phyloP scores from a whole-genome alignment of 2,329 filamentous ascomycete species.

The Didymella arachidicola region DNA sequence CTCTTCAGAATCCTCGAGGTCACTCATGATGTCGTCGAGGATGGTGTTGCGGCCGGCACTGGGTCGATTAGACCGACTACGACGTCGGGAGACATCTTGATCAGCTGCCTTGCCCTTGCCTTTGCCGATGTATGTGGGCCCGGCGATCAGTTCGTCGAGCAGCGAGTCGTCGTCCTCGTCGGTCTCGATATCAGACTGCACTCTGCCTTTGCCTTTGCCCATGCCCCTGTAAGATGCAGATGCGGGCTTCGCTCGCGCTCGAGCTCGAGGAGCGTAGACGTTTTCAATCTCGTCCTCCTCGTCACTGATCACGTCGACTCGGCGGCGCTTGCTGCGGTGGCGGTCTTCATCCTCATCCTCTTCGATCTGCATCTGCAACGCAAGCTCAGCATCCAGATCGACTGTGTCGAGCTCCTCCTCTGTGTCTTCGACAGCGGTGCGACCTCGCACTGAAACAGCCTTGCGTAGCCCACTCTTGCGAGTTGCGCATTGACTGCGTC shows the following conservation, averaged over 20 bases:
- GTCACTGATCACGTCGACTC: slow-evolving; percentile 30
- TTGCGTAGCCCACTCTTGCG: slow-evolving; percentile 34
- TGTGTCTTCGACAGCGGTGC: slow-evolving; percentile 32
- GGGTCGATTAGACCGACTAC: slow-evolving; percentile 31
- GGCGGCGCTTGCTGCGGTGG: slow-evolving; percentile 49
- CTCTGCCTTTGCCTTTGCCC: slow-evolving; percentile 38
- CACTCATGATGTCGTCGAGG: slow-evolving; percentile 31
- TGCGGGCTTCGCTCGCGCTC: slow-evolving; percentile 10
- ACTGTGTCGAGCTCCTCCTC: slow-evolving; percentile 44
- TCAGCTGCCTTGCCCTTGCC: slow-evolving; percentile 35
- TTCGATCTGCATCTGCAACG: slow-evolving; percentile 64
- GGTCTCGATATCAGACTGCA: slow-evolving; percentile 6
- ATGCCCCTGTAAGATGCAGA: slow-evolving; percentile 32
- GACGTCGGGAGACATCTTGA: slow-evolving; percentile 19
- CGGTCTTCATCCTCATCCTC: slow-evolving; percentile 59
- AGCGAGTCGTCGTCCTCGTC: slow-evolving; percentile 21
- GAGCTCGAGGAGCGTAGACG: slow-evolving; percentile 1
- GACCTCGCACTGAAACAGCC: slow-evolving; percentile 31
- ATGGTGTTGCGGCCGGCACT: slow-evolving; percentile 29
- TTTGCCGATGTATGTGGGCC: slow-evolving; percentile 29
- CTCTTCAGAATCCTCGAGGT: slow-evolving; percentile 36
- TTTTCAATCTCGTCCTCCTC: slow-evolving; percentile 37
- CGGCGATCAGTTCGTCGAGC: slow-evolving; percentile 30
- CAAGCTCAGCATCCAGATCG: slow-evolving; percentile 62
- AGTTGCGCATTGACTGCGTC: slow-evolving; percentile 32